These are phyloP conservation scores for Thraustochytrium sp. DNA, from an alignment of 352 stramenopile species.

Conservation along the genomic window DNA sequence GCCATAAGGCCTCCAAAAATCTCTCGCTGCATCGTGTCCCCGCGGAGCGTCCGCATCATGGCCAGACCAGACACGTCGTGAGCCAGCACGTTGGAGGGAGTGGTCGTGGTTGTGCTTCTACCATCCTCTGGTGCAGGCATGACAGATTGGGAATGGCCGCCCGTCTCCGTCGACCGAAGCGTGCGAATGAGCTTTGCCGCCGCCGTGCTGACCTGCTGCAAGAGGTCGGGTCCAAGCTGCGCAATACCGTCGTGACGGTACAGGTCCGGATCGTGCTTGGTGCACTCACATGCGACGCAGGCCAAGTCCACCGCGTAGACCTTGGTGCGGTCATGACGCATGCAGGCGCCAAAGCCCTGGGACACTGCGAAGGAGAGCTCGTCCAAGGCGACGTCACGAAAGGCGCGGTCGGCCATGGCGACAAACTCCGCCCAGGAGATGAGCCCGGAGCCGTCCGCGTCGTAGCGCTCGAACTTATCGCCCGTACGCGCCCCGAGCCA, in stretches of 20 bases:
- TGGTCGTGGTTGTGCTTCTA: too few relatives aligned
- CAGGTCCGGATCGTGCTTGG: slow-evolving; percentile 4
- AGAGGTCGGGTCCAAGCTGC: background rate
- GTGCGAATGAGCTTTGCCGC: too few relatives aligned
- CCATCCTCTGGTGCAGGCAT: too few relatives aligned
- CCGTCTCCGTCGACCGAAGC: too few relatives aligned
- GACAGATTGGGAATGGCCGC: too few relatives aligned
- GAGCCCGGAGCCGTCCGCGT: background rate
- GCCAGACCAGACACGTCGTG: too few relatives aligned
- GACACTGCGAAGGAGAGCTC: slow-evolving; percentile 30
- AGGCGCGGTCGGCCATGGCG: slow-evolving; percentile 1
- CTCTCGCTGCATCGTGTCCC: too few relatives aligned
- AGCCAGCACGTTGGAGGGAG: too few relatives aligned
- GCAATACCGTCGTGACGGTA: background rate
- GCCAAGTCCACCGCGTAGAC: slow-evolving; percentile 17
- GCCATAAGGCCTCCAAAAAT: too few relatives aligned
- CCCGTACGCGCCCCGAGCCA: slow-evolving; percentile 12
- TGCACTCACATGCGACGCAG: background rate
- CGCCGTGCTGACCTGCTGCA: background rate
- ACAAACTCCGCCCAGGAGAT: slow-evolving; percentile 37
- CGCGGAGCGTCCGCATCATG: too few relatives aligned
- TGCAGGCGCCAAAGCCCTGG: background rate
- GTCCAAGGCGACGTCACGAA: slow-evolving; percentile 7
- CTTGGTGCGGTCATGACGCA: background rate
- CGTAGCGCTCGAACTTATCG: slow-evolving; percentile 13